Evolutionary conservation across 129 eudicot genomes (phyloP), one percentile per base, ranked within the genome.

Genomic region (Logfia minima): DNA sequence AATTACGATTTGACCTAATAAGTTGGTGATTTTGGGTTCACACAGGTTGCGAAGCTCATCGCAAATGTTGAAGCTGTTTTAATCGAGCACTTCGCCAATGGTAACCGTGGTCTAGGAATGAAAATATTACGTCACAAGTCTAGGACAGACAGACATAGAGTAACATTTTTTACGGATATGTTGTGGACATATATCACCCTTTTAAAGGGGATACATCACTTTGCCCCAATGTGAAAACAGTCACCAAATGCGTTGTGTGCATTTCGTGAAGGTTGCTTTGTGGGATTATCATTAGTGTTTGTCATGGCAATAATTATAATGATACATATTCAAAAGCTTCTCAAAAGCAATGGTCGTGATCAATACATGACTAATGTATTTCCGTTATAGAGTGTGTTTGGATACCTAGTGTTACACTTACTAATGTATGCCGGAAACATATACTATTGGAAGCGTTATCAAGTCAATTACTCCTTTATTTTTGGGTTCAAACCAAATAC

Each of bases 361-460:
- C 75, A 16, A 72, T 89, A 85, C 83, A 89, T 89, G 97, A 83
- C 88, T 7, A 92, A 68, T 60, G 77, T 92, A 77, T 92, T 92
- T 63, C 90, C 90, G 32, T 86, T 89, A 51, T 91, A 88, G 60
- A 88, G 91, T 75, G 75, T 90, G 64, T 90, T 90, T 68, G 83
- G 76, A 53, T 87, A 66, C 69, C 72, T 87, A 28, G 85, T 87
- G 68, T 81, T 87, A 41, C 89, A 87, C 75, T 26, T 85, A 75
- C 43, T 85, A 81, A 74, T 85, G 83, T 82, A 77, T 16, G 72
- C 85, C 3, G 92, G 70, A 56, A 74, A 85, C 78, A 60, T 85
- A 48, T 87, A 74, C 82, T 83, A 32, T 35, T 87, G 89, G 92
- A 82, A 79, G 77, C 87, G 87, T 66, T 85, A 68, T 68, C 83